A percentile compares a stretch with the other conserved stretches of the same genome.
phyloP scores from a whole-genome alignment of 108 stramenopile species.

The Pseudonitzschia multistriata region DNA sequence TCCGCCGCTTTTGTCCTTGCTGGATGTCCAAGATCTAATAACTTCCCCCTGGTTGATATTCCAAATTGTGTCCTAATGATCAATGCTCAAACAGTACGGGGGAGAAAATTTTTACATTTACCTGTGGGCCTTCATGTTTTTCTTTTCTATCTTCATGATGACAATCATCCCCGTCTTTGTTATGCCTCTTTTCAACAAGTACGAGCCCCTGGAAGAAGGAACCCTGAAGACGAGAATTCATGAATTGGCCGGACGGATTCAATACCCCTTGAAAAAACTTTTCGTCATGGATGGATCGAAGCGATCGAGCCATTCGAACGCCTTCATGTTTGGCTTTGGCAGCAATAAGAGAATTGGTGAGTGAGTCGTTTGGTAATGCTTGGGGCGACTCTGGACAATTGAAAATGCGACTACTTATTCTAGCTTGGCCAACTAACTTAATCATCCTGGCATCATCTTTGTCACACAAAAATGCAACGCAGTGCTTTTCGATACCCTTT shows the following conservation, averaged over 20 bases:
- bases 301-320: constrained; percentile 96
- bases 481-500: constrained; percentile 96
- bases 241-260: constrained; percentile 78
- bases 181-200: constrained; percentile 99
- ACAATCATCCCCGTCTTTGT: constrained; percentile 93
- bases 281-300: constrained; percentile 98
- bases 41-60: not conserved
- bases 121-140: constrained; percentile 92
- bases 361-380: not conserved
- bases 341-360: constrained; percentile 95
- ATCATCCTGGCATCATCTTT: not conserved
- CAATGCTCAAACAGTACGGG: constrained; percentile 31
- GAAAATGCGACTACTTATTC: too few species aligned
- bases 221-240: constrained; percentile 87
- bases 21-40: not conserved
- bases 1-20: not conserved
- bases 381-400: not conserved
- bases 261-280: constrained; percentile 96
- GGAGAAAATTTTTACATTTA: constrained; percentile 93
- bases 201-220: constrained; percentile 91
- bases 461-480: not conserved
- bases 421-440: too few species aligned
- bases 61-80: too few species aligned
- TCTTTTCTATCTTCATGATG: constrained; percentile 88
- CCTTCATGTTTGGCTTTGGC: constrained; percentile 98